These are phyloP conservation scores for Kuraishia piskuri DNA, from an alignment of 805 yeast genomes.

Conservation along the genomic window DNA sequence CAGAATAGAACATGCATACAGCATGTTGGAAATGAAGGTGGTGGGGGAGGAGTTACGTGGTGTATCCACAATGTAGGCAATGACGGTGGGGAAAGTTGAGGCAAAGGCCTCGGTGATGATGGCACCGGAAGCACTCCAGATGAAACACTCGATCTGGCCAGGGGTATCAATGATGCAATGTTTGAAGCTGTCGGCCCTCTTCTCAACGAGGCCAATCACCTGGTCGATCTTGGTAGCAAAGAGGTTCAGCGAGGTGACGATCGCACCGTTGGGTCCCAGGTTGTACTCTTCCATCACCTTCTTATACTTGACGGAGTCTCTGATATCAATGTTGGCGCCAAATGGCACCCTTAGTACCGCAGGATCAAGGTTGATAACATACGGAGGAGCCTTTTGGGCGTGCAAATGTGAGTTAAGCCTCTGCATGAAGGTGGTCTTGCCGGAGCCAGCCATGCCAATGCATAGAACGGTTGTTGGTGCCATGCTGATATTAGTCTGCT, in stretches of 20 bases:
- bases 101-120: slow-evolving; percentile 96
- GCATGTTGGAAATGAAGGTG: slow-evolving; percentile 96
- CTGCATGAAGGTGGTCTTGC: slow-evolving; percentile 97
- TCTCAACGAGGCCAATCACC: slow-evolving; percentile 78
- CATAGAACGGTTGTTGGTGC: slow-evolving; percentile 28
- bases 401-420: slow-evolving; percentile 86
- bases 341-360: slow-evolving; percentile 93
- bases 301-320: slow-evolving; percentile 92
- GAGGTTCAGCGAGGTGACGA: slow-evolving; percentile 86
- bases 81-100: slow-evolving; percentile 87
- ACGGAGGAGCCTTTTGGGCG: slow-evolving; percentile 64
- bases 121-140: slow-evolving; percentile 97
- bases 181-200: slow-evolving; percentile 47
- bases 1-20: slow-evolving; percentile 93
- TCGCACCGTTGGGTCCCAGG: slow-evolving; percentile 97
- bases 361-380: slow-evolving; percentile 91
- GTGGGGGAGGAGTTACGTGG: slow-evolving; percentile 93
- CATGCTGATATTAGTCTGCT: too few species aligned
- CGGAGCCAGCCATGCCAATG: slow-evolving; percentile 56
- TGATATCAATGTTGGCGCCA: slow-evolving; percentile 88
- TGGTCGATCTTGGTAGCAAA: slow-evolving; percentile 96
- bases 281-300: slow-evolving; percentile 95
- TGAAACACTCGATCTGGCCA: slow-evolving; percentile 97
- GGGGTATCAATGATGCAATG: slow-evolving; percentile 94
- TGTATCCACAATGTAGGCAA: slow-evolving; percentile 94